Percentiles rank a stretch among this genome's conserved stretches.
Evolutionary conservation across 179 eudicot genomes (phyloP).

Genomic region (Gypsophila paniculata): DNA sequence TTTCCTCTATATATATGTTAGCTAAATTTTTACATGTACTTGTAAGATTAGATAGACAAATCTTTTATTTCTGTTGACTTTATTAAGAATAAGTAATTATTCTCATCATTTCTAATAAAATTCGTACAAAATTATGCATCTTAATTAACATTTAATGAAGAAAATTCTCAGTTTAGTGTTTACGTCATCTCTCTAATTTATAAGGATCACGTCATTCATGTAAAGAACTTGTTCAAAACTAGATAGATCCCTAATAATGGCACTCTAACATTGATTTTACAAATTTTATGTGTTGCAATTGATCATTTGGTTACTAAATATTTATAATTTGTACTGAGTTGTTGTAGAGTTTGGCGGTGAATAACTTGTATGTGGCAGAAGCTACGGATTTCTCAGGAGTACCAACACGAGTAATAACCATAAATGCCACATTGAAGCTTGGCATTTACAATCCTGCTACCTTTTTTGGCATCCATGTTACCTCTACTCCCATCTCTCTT

Average conservation of each 20-base stretch:
- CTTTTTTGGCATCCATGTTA: conserved; percentile 78
- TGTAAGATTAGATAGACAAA: too few species aligned
- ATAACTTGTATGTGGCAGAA: conserved; percentile 51
- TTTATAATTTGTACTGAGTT: not conserved
- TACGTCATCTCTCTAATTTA: too few species aligned
- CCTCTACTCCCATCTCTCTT: conserved; percentile 64
- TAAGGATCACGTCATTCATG: too few species aligned
- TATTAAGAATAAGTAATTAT: not conserved
- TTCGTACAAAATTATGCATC: too few species aligned
- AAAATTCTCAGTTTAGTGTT: too few species aligned
- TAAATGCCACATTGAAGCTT: conserved; percentile 58
- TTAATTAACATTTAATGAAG: too few species aligned
- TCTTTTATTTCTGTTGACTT: too few species aligned
- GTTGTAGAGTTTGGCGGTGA: conserved; percentile 64
- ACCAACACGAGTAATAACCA: conserved; percentile 61
- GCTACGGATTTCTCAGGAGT: conserved; percentile 81
- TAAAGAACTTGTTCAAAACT: too few species aligned
- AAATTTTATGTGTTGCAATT: not conserved
- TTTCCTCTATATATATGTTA: too few species aligned
- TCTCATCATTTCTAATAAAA: not conserved
- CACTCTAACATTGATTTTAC: too few species aligned
- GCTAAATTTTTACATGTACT: too few species aligned
- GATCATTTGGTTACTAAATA: not conserved
- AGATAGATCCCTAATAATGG: too few species aligned
- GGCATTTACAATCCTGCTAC: conserved; percentile 82